A percentile compares a stretch with the other conserved stretches of the same genome.
Evolutionary conservation across 2,329 filamentous ascomycete genomes (phyloP).

Genomic region (Byssoonygena ceratinophila): DNA sequence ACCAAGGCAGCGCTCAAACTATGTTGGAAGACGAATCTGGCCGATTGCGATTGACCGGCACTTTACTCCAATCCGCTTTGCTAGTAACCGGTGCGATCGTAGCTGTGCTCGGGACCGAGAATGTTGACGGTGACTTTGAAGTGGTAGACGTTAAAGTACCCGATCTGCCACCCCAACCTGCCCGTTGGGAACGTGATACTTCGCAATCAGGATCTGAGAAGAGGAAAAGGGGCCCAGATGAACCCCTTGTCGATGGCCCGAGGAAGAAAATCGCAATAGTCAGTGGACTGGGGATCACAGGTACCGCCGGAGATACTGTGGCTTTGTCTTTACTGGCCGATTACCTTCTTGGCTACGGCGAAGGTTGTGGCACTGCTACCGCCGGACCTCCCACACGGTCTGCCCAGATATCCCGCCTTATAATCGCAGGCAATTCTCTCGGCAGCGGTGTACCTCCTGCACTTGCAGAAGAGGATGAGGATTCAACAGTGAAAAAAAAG

Average conservation of each 20-base stretch:
- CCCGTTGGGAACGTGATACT: conserved; percentile 60
- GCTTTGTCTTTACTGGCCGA: conserved; percentile 70
- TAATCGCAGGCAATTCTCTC: conserved; percentile 88
- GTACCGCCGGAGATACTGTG: conserved; percentile 61
- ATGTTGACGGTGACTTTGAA: conserved; percentile 81
- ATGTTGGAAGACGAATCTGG: conserved; percentile 96
- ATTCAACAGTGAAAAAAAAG: conserved; percentile 25
- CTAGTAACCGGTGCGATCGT: conserved; percentile 90
- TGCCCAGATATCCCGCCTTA: conserved; percentile 62
- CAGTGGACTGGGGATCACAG: conserved; percentile 76
- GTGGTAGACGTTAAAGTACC: conserved; percentile 82
- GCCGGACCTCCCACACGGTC: conserved; percentile 33
- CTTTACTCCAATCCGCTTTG: conserved; percentile 54
- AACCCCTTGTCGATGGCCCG: conserved; percentile 38
- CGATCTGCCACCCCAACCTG: conserved; percentile 70
- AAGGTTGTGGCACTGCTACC: conserved; percentile 40
- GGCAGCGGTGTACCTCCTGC: conserved; percentile 31
- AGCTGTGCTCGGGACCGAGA: conserved; percentile 90
- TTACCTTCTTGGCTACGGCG: conserved; percentile 73
- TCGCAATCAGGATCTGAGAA: conserved; percentile 21
- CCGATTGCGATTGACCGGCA: conserved; percentile 67
- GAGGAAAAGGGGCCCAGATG: conserved; percentile 24
- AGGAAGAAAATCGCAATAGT: conserved; percentile 72
- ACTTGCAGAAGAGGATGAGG: conserved; percentile 29
- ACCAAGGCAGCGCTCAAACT: conserved; percentile 46